These are phyloP conservation scores for Catunica adiposa DNA, from an alignment of 2,329 filamentous ascomycete species.

Conservation along the genomic window DNA sequence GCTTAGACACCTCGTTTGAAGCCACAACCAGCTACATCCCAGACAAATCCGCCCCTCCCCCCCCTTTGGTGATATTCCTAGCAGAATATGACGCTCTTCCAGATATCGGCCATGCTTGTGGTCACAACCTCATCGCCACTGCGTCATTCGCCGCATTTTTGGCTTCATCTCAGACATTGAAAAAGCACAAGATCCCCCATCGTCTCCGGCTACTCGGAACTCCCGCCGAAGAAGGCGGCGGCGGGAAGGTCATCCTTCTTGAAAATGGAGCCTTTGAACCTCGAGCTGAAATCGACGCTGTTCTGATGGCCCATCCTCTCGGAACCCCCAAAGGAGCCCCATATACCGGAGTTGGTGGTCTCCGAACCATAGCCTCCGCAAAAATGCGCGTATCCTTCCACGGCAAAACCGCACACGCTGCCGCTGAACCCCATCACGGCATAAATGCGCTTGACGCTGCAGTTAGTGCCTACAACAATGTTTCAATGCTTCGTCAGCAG, in stretches of 20 bases:
- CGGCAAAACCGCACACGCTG: conserved; percentile 23
- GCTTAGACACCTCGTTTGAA: background rate
- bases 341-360: conserved; percentile 16
- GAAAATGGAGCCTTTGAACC: conserved; percentile 19
- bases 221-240: conserved; percentile 28
- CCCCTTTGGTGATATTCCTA: conserved; percentile 21
- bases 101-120: conserved; percentile 29
- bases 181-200: conserved; percentile 20
- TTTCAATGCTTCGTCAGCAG: conserved; percentile 25
- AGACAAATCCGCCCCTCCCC: conserved; percentile 14
- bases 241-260: conserved; percentile 22
- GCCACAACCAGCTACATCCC: background rate
- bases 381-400: conserved; percentile 22
- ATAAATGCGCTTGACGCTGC: conserved; percentile 25
- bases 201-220: conserved; percentile 27
- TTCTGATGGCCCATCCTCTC: conserved; percentile 7
- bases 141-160: conserved; percentile 26
- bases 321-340: background rate
- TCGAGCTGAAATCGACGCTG: conserved; percentile 17
- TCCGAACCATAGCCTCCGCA: conserved; percentile 21
- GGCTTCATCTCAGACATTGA: conserved; percentile 15
- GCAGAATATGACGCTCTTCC: conserved; percentile 32
- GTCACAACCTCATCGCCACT: conserved; percentile 30
- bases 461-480: conserved; percentile 22
- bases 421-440: conserved; percentile 23